phyloP scores from a whole-genome alignment of 345 rosid species.

The Zanthoxylum bungeanum region DNA sequence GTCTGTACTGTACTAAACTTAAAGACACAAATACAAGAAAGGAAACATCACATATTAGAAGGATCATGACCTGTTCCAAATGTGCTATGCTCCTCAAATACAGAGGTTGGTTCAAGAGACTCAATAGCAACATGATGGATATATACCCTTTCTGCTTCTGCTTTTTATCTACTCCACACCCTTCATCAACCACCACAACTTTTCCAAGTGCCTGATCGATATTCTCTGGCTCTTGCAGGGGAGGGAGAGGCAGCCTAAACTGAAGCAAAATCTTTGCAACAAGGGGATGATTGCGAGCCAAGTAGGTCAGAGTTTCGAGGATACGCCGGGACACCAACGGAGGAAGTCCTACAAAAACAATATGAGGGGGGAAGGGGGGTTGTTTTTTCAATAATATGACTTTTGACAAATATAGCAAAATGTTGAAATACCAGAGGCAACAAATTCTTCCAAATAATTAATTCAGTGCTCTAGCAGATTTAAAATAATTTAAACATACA shows the following conservation, averaged over 20 bases:
- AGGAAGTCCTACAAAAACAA: slow-evolving; percentile 63
- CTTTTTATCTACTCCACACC: slow-evolving; percentile 31
- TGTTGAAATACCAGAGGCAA: not conserved
- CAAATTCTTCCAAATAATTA: not conserved
- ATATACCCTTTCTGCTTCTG: slow-evolving; percentile 43
- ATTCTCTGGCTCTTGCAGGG: slow-evolving; percentile 30
- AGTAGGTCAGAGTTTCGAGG: slow-evolving; percentile 80
- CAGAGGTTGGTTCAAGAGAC: slow-evolving; percentile 89
- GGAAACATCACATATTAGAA: not conserved
- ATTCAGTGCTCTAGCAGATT: slow-evolving; percentile 4
- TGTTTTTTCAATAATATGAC: not conserved
- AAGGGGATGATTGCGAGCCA: slow-evolving; percentile 79
- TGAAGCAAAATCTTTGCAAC: slow-evolving; percentile 84
- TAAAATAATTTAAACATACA: not conserved
- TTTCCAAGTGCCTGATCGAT: slow-evolving; percentile 60
- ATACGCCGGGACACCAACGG: slow-evolving; percentile 89
- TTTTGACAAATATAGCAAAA: not conserved
- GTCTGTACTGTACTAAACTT: not conserved
- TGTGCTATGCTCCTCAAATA: slow-evolving; percentile 92
- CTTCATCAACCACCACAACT: slow-evolving; percentile 60
- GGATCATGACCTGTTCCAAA: slow-evolving; percentile 78
- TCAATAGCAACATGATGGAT: slow-evolving; percentile 72
- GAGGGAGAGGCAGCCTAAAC: slow-evolving; percentile 50
- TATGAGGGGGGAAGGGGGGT: too few relatives aligned
- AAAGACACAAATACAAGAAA: not conserved